Evolutionary conservation across 371 early-diverging fungal genomes (phyloP), one percentile per base, ranked within the genome.

Genomic region (Syncephalastrum monosporum): DNA sequence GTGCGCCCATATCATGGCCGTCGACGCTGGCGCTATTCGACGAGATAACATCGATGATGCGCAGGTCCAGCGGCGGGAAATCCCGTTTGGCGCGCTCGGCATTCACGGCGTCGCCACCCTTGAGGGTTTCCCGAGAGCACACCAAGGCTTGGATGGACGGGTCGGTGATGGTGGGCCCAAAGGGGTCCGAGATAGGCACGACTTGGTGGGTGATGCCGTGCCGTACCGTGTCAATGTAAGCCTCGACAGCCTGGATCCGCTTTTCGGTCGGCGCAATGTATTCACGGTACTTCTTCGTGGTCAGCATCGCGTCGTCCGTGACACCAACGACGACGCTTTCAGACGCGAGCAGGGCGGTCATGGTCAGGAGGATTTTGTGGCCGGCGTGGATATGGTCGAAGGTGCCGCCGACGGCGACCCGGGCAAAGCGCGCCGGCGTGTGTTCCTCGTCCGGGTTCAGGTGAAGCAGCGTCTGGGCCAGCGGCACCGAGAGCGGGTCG

Each of bases 351-450:
- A 90, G 81, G 0, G 90, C 92, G 0, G 94, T 83, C 72, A 88
- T 87, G 1, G 94, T 87, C 50, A 98, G 74, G 25, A 98, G 71
- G 41, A 97, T 91, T 71, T 94, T 92, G 71, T 98, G 98, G 5
- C 97, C 98, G 2, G 86, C 81, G 63, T 98, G 98, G 46, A 98
- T 69, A 64, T 97, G 97, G 70, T 98, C 98, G 79, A 98, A 98
- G 3, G 98, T 97, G 8, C 98, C 98, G 15, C 98, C 98, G 4
- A 96, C 75, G 0, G 89, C 95, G 0, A 91, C 92, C 42, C 66
- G 56, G n/a, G 64, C 50, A 61, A 75, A 77, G 1, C 8, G 38
- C 8, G 38, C 38, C 2, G 38, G 38, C 10, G 38, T 33, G 10
- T 33, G 38, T 0, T 33, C 38, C 38, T 33, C 38, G 38, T 33